Evolutionary conservation across 2,329 filamentous ascomycete genomes (phyloP).

Genomic region (Penicillium sp.): DNA sequence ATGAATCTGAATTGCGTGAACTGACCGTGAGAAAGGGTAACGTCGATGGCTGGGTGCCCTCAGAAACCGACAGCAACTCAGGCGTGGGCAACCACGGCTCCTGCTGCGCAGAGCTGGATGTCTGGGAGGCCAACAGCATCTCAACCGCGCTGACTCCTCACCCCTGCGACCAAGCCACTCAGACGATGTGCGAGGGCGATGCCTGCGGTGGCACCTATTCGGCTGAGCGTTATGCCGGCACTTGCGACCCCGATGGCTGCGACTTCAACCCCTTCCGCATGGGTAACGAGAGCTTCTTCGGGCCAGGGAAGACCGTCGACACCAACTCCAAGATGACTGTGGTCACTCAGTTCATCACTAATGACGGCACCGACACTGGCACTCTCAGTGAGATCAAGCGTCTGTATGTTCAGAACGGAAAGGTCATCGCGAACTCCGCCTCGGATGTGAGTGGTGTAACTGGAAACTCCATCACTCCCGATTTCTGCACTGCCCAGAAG

Average conservation of each 20-base stretch:
- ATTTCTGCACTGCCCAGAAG: slow-evolving; percentile 59
- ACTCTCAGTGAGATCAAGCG: slow-evolving; percentile 61
- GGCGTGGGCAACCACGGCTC: slow-evolving; percentile 56
- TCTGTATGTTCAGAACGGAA: slow-evolving; percentile 64
- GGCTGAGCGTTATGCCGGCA: too few relatives aligned
- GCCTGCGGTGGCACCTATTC: slow-evolving; percentile 51
- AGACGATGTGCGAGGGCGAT: slow-evolving; percentile 52
- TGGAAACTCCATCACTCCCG: slow-evolving; percentile 56
- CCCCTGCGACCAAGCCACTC: slow-evolving; percentile 55
- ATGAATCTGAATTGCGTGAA: neutral
- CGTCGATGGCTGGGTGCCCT: slow-evolving; percentile 53
- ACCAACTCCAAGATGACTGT: slow-evolving; percentile 62
- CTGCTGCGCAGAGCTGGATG: slow-evolving; percentile 68
- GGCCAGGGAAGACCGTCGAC: slow-evolving; percentile 57
- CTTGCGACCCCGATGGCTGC: slow-evolving; percentile 65
- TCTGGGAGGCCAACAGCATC: slow-evolving; percentile 69
- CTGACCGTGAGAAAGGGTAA: slow-evolving; percentile 44
- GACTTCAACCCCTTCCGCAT: slow-evolving; percentile 69
- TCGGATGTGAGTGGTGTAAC: slow-evolving; percentile 47
- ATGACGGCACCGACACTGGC: slow-evolving; percentile 51
- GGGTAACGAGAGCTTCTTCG: slow-evolving; percentile 64
- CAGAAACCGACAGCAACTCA: slow-evolving; percentile 54
- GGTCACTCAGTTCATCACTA: slow-evolving; percentile 62
- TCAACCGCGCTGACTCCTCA: slow-evolving; percentile 66
- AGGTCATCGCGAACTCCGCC: slow-evolving; percentile 56